A percentile compares a stretch with the other conserved stretches of the same genome.
These are phyloP conservation scores for Panicum virgatum DNA, from an alignment of 202 grass and related monocot genomes.

Conservation along the genomic window DNA sequence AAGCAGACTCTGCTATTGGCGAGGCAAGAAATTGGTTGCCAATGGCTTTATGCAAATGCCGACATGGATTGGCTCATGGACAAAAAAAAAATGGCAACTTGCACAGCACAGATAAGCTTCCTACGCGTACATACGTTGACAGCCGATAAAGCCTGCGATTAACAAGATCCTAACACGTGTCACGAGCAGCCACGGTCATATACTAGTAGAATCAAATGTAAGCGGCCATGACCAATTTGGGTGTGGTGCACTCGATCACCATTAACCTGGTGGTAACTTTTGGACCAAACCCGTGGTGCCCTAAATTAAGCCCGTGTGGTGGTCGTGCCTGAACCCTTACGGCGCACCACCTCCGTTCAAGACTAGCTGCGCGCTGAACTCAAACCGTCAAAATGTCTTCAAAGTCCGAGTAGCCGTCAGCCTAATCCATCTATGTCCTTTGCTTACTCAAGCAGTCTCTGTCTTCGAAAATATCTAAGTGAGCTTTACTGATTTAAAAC, in stretches of 20 bases:
- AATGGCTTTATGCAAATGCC: background rate
- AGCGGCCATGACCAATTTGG: conserved; percentile 10
- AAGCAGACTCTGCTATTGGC: background rate
- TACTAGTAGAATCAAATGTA: background rate
- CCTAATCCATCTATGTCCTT: background rate
- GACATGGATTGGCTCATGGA: background rate
- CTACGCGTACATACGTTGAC: background rate
- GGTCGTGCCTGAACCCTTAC: conserved; percentile 30
- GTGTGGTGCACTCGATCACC: background rate
- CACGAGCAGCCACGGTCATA: background rate
- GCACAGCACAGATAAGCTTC: background rate
- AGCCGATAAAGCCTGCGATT: conserved; percentile 1
- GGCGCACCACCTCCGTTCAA: conserved; percentile 3
- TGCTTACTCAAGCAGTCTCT: background rate
- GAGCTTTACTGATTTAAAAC: background rate
- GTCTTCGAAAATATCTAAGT: conserved; percentile 44
- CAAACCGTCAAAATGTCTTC: background rate
- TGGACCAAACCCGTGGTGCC: background rate
- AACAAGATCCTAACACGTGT: background rate
- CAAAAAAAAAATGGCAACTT: background rate
- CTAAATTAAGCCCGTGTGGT: background rate
- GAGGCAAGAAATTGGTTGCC: background rate
- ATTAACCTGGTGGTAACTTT: background rate
- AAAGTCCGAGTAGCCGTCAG: background rate
- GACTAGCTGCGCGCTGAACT: conserved; percentile 4